These are phyloP conservation scores for Stephania yunnanensis DNA, from an alignment of 164 flowering plant genomes.

Conservation along the genomic window DNA sequence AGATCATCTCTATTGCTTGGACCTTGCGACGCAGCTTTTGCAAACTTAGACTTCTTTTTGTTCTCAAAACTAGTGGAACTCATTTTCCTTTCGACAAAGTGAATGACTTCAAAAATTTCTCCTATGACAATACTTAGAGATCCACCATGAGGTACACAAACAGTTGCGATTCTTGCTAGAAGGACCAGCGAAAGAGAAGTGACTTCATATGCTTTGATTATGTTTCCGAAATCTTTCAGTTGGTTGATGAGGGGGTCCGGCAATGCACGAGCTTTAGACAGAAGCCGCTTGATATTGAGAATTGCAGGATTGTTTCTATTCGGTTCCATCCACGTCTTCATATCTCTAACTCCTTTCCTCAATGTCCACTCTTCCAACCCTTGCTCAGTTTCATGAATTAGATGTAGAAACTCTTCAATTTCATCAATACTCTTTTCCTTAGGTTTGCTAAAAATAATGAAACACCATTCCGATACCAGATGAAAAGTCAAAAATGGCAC, in stretches of 20 bases:
- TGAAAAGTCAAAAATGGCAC: too few relatives aligned
- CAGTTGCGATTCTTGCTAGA: not conserved
- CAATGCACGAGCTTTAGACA: not conserved
- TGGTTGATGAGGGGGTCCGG: not conserved
- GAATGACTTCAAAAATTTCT: not conserved
- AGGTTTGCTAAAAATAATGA: not conserved
- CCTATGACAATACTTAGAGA: not conserved
- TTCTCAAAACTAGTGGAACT: not conserved
- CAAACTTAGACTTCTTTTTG: not conserved
- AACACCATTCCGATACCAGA: not conserved
- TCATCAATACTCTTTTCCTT: not conserved
- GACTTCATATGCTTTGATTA: not conserved
- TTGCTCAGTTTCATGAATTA: not conserved
- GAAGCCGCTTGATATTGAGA: not conserved
- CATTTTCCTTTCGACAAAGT: not conserved
- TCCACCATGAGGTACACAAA: not conserved
- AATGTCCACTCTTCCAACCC: not conserved
- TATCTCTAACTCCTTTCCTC: not conserved
- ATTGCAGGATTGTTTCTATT: not conserved
- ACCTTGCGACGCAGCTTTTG: not conserved
- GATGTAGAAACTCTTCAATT: not conserved
- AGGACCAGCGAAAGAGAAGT: not conserved
- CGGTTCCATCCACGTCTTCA: not conserved
- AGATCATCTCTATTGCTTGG: too few relatives aligned
- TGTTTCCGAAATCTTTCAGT: not conserved